Percentiles rank a stretch among this genome's conserved stretches.
These are phyloP conservation scores for Nicotiana paniculata DNA, from an alignment of 257 asterid species.

Conservation along the genomic window DNA sequence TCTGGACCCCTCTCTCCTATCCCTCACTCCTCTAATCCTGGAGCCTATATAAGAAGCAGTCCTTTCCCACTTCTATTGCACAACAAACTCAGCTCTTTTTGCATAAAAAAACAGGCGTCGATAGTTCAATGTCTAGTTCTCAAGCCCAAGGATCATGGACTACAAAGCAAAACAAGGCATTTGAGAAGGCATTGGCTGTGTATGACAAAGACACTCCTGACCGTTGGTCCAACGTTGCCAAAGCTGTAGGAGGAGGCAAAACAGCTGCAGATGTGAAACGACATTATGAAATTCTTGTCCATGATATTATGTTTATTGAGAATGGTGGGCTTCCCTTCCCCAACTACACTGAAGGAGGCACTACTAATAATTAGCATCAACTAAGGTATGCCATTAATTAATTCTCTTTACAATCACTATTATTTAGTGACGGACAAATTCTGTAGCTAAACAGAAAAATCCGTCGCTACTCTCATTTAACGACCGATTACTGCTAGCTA, in stretches of 20 bases:
- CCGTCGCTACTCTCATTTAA: no score
- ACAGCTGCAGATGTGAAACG: constrained; percentile 60
- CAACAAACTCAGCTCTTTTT: constrained; percentile 8
- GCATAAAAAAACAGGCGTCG: no score
- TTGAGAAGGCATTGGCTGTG: constrained; percentile 68
- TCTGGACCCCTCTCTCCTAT: constrained; percentile 15
- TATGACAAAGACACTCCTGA: constrained; percentile 69
- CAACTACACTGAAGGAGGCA: constrained; percentile 23
- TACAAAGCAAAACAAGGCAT: constrained; percentile 63
- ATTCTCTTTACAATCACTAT: no score
- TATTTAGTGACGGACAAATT: no score
- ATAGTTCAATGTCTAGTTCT: background rate
- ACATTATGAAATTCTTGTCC: constrained; percentile 56
- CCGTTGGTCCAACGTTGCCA: constrained; percentile 79
- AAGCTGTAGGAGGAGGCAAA: constrained; percentile 55
- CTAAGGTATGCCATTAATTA: background rate
- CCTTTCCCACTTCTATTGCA: background rate
- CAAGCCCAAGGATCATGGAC: constrained; percentile 39
- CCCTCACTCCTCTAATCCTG: background rate
- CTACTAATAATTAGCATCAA: background rate
- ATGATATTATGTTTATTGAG: constrained; percentile 56
- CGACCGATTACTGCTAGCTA: no score
- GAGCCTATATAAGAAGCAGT: constrained; percentile 22
- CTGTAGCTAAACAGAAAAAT: no score
- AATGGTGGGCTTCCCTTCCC: constrained; percentile 62